Base-by-base conservation (phyloP, 805 yeast genomes). In the Clavispora fructus region DNA sequence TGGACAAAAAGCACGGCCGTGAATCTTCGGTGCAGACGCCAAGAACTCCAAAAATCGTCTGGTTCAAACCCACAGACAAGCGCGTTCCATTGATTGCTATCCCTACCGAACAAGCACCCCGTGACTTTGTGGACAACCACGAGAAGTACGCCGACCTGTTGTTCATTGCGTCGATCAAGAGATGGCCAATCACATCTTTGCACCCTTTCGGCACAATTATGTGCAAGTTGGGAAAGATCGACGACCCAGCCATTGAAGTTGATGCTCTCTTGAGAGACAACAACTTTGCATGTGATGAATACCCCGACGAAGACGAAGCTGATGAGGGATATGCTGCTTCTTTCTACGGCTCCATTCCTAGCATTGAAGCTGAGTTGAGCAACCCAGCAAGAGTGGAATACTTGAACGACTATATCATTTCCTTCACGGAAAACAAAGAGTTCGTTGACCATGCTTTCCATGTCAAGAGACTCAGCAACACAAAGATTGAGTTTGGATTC, bases 1-100 rank as follows among this genome's bases (percentile, higher is more conserved):
- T 82, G 58, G 75, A 70, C 51, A 70, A 71, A 47, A 67, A 71
- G 47, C 63, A 60, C 42, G 81, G 80, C 16, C 69, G 69, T 51
- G 79, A 74, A 45, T 67, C 75, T 7, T 64, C 73, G 13, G 68
- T 71, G 14, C 74, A 67, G 48, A 67, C 73, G 55, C 73, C 74
- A 16, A 67, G 62, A 45, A 79, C 80, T 38, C 99, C 99, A 30
- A 94, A 94, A 63, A 94, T 94, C 72, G 97, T 94, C 30, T 94
- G 99, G 99, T 94, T 94, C 66, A 94, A 94, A 63, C 99, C 99
- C 33, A 91, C 97, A 1, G 99, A 94, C 64, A 94, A 94, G 68
- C 88, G 95, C 52, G 99, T 94, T 17, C 99, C 99, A 6, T 75
- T 94, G 53, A 91, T 94, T 71, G 99, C 99, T 13, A 94, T 94